Percentiles rank a stretch among this genome's conserved stretches.
These are phyloP conservation scores for Nigrograna mackinnonii DNA, from an alignment of 2,329 filamentous ascomycete genomes.

Conservation along the genomic window DNA sequence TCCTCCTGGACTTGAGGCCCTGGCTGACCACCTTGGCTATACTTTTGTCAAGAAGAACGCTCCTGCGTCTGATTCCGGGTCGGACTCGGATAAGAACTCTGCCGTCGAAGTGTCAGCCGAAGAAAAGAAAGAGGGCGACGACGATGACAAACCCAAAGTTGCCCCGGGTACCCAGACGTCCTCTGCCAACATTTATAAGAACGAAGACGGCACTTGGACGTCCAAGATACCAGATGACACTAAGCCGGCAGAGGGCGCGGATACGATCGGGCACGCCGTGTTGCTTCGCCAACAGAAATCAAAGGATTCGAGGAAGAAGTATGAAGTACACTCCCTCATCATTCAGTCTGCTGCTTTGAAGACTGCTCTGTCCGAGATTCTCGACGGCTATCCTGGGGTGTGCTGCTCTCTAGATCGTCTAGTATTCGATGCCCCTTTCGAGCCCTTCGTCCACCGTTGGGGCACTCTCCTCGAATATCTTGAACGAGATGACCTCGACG, in stretches of 20 bases:
- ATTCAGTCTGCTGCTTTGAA: slow-evolving; percentile 67
- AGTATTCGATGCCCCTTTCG: slow-evolving; percentile 63
- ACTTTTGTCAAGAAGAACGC: slow-evolving; percentile 40
- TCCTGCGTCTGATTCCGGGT: background rate
- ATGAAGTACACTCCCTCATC: slow-evolving; percentile 65
- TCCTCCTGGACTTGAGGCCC: slow-evolving; percentile 7
- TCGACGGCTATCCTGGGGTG: slow-evolving; percentile 63
- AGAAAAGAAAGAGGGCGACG: background rate
- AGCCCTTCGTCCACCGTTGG: slow-evolving; percentile 70
- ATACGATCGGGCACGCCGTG: slow-evolving; percentile 50
- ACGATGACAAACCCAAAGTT: background rate
- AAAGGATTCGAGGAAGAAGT: slow-evolving; percentile 52
- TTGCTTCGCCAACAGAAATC: slow-evolving; percentile 54
- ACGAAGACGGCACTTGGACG: slow-evolving; percentile 3
- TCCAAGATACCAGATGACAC: slow-evolving; percentile 3
- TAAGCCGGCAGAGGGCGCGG: slow-evolving; percentile 56
- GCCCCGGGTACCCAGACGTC: background rate
- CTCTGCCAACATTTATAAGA: slow-evolving; percentile 3
- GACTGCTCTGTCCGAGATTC: slow-evolving; percentile 56
- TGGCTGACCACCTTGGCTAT: slow-evolving; percentile 5
- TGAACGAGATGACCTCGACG: slow-evolving; percentile 17
- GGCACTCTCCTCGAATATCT: slow-evolving; percentile 27
- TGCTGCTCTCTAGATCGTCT: slow-evolving; percentile 63
- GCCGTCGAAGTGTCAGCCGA: background rate
- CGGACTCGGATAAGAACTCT: background rate